phyloP scores from a whole-genome alignment of 2,329 filamentous ascomycete genomes.

The Aspergillus arachidicola region DNA sequence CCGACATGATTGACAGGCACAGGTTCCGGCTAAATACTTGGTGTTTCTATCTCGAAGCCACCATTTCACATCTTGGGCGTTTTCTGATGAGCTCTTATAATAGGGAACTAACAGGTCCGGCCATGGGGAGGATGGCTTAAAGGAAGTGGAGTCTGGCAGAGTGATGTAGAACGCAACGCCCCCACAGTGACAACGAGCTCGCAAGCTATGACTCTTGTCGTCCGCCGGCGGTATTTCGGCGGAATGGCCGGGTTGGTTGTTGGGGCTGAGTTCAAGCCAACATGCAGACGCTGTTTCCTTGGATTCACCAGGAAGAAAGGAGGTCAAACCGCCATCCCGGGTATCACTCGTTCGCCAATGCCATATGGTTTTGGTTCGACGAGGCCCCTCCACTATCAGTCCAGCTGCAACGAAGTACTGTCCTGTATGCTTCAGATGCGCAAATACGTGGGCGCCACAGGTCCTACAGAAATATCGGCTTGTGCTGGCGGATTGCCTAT shows the following conservation, averaged over 20 bases:
- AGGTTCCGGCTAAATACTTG: constrained; percentile 63
- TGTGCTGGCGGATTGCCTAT: constrained; percentile 46
- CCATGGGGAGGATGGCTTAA: constrained; percentile 50
- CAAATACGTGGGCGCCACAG: constrained; percentile 52
- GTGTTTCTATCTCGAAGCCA: constrained; percentile 54
- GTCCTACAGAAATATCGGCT: constrained; percentile 53
- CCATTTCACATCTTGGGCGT: constrained; percentile 59
- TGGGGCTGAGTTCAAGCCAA: constrained; percentile 21
- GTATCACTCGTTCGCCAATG: constrained; percentile 34
- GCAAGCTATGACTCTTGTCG: constrained; percentile 32
- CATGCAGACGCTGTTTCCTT: constrained; percentile 18
- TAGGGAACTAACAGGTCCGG: constrained; percentile 58
- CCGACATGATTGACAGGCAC: constrained; percentile 65
- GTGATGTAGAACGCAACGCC: constrained; percentile 60
- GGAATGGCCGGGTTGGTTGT: constrained; percentile 2
- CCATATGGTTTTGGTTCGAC: constrained; percentile 22
- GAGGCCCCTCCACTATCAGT: constrained; percentile 25
- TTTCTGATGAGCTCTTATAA: constrained; percentile 42
- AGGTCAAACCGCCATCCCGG: constrained; percentile 32
- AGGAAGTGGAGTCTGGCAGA: constrained; percentile 54
- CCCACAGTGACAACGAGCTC: constrained; percentile 58
- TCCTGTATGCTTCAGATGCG: constrained; percentile 24
- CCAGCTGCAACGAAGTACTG: constrained; percentile 40
- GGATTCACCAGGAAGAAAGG: constrained; percentile 26
- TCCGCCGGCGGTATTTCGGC: neutral